phyloP scores from a whole-genome alignment of 2,329 filamentous ascomycete genomes.

The Paecilomyces variotii region DNA sequence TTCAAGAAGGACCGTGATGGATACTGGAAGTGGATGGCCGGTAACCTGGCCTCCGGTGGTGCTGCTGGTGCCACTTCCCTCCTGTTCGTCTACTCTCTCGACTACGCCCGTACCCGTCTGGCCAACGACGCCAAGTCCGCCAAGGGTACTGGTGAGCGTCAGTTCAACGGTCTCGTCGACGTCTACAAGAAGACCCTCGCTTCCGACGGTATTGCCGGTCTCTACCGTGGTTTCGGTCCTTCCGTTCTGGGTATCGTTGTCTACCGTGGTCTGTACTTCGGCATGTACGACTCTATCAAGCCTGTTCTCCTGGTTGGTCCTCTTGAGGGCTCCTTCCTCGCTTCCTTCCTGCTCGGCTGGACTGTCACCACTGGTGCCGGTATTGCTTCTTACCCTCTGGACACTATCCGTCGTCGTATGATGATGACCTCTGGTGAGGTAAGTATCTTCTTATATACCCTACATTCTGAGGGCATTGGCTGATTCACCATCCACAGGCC shows the following conservation, averaged over 20 bases:
- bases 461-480: background rate
- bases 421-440: conserved; percentile 93
- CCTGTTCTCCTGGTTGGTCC: conserved; percentile 84
- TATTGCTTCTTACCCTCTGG: conserved; percentile 99
- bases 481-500: conserved; percentile 65
- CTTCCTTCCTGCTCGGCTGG: conserved; percentile 98
- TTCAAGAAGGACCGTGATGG: conserved; percentile 99
- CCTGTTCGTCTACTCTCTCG: conserved; percentile 99
- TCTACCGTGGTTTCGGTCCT: conserved; percentile 99
- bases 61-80: conserved; percentile 99
- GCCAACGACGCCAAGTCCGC: conserved; percentile 99
- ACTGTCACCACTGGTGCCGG: conserved; percentile 98
- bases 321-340: conserved; percentile 98
- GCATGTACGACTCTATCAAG: conserved; percentile 99
- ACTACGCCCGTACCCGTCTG: conserved; percentile 99
- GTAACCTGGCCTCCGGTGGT: conserved; percentile 99
- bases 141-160: conserved; percentile 89
- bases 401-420: conserved; percentile 99
- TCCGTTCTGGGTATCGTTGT: conserved; percentile 98
- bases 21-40: conserved; percentile 97
- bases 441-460: conserved; percentile 22
- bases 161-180: conserved; percentile 99
- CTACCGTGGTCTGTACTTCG: conserved; percentile 99
- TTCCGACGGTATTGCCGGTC: conserved; percentile 96
- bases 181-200: conserved; percentile 99